These are phyloP conservation scores for Amanita thiersii DNA, from an alignment of 768 basidiomycete species.

Conservation along the genomic window DNA sequence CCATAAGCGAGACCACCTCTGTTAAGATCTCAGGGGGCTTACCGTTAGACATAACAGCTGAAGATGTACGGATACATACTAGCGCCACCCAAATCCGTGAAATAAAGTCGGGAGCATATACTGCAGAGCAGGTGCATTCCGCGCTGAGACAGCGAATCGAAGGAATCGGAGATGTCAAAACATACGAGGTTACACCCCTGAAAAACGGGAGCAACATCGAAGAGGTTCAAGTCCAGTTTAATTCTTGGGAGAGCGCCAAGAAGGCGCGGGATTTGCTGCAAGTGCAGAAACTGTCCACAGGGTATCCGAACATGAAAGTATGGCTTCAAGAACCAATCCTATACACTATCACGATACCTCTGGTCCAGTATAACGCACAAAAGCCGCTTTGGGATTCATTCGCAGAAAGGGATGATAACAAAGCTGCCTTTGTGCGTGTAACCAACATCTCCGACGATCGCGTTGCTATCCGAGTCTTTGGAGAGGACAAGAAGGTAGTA, in stretches of 20 bases:
- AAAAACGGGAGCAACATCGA: background rate
- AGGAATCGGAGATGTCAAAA: background rate
- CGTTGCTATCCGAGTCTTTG: conserved; percentile 38
- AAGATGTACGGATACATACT: background rate
- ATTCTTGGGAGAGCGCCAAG: conserved; percentile 40
- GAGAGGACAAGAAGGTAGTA: conserved; percentile 43
- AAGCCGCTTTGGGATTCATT: conserved; percentile 40
- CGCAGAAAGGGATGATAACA: conserved; percentile 24
- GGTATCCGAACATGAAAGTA: conserved; percentile 27
- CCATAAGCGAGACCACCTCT: background rate
- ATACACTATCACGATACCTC: conserved; percentile 41
- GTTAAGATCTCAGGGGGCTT: conserved; percentile 1
- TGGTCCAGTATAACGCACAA: conserved; percentile 44
- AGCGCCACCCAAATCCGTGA: background rate
- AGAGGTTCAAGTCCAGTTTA: conserved; percentile 35
- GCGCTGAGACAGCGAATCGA: background rate
- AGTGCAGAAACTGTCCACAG: conserved; percentile 21
- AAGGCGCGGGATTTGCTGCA: conserved; percentile 27
- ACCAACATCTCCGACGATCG: conserved; percentile 10
- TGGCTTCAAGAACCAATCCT: conserved; percentile 40
- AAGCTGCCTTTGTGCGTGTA: conserved; percentile 25
- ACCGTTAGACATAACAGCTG: background rate
- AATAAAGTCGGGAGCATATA: no score
- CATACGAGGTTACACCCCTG: conserved; percentile 6
- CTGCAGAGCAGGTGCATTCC: conserved; percentile 1